Evolutionary conservation across 75 land plant species (phyloP).

Genomic region (Cunninghamia lanceolata): DNA sequence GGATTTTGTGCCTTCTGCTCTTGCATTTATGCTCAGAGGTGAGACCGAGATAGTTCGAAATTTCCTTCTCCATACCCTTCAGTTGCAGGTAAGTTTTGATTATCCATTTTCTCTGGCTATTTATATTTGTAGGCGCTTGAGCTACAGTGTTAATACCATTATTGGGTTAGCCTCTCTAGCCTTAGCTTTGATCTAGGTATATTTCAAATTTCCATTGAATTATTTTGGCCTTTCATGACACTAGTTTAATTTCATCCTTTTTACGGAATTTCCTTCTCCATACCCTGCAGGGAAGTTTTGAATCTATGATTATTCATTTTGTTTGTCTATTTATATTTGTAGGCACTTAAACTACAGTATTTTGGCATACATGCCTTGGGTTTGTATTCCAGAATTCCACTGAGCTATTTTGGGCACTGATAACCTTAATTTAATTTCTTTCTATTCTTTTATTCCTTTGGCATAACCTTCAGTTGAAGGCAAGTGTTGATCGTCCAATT

Average conservation of each 20-base stretch:
- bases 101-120: not conserved
- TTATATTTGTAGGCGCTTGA: not conserved
- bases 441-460: too few species aligned
- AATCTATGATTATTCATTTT: not conserved
- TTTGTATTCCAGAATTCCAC: too few species aligned
- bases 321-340: not conserved
- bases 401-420: too few species aligned
- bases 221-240: not conserved
- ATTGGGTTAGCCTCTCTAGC: not conserved
- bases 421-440: too few species aligned
- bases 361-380: not conserved
- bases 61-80: slow-evolving; percentile 72
- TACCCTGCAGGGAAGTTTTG: slow-evolving; percentile 52
- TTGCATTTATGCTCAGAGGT: slow-evolving; percentile 71
- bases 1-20: slow-evolving; percentile 75
- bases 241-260: not conserved
- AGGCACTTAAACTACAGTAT: not conserved
- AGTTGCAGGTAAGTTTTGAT: slow-evolving; percentile 54
- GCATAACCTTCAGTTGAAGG: too few species aligned
- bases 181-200: not conserved
- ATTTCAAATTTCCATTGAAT: not conserved
- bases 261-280: slow-evolving; percentile 44
- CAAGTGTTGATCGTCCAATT: too few species aligned
- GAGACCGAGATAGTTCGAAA: slow-evolving; percentile 71
- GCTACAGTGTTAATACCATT: not conserved